phyloP scores from a whole-genome alignment of 306 rosid genomes.

The Castanea sativa region DNA sequence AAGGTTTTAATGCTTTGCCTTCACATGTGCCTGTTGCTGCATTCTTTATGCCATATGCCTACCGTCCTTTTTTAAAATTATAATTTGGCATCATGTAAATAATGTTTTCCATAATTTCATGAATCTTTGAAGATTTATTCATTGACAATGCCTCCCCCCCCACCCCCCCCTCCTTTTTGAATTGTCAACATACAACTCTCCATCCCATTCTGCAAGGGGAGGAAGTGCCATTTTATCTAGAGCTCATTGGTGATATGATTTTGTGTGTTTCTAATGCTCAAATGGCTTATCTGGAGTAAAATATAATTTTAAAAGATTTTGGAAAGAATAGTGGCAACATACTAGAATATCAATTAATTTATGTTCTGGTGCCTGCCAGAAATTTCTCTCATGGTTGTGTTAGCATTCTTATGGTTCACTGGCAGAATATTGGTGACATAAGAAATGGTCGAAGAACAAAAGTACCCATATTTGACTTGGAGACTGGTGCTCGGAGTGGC shows the following conservation, averaged over 20 bases:
- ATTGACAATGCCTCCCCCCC: background rate
- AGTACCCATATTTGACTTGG: slow-evolving; percentile 92
- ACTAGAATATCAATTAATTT: background rate
- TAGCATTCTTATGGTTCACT: slow-evolving; percentile 28
- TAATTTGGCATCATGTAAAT: background rate
- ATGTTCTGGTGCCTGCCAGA: background rate
- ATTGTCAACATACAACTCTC: background rate
- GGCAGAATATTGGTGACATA: slow-evolving; percentile 92
- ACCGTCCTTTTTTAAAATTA: background rate
- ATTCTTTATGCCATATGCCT: background rate
- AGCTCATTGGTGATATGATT: background rate
- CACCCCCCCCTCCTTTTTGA: background rate
- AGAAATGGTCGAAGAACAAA: slow-evolving; percentile 80
- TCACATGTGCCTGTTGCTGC: background rate
- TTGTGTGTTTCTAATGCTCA: background rate
- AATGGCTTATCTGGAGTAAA: background rate
- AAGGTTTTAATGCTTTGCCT: background rate
- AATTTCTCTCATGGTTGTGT: slow-evolving; percentile 9
- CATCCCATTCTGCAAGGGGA: background rate
- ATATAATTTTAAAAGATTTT: background rate
- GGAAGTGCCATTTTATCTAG: background rate
- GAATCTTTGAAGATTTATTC: slow-evolving; percentile 2
- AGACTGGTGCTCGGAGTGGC: slow-evolving; percentile 89
- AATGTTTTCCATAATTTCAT: background rate
- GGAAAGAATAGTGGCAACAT: background rate